Base-by-base conservation (phyloP, 768 basidiomycete species). In the Scleroderma bovista region DNA sequence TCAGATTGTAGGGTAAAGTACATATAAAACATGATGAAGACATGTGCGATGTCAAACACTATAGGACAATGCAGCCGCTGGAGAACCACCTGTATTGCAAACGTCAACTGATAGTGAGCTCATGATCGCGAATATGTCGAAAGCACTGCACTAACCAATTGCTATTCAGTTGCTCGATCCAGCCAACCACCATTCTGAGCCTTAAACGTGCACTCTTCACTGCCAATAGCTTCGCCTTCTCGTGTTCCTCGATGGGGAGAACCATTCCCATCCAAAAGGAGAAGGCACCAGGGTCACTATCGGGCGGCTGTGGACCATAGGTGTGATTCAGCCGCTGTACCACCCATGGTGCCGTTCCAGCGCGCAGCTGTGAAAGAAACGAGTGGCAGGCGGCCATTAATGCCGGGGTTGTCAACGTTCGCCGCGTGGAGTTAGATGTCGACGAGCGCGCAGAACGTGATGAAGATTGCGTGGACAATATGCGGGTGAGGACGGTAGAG, bases 251-350 rank as follows among this genome's bases (percentile, higher is more conserved):
- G 61, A 97, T 91, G 32, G 93, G 88, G 44, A 97, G 80, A 33
- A 95, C 82, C 65, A 81, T 75, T 1, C 88, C 91, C 71, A 95
- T 91, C 88, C 90, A 95, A 67, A 88, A 96, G 31, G 82, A 81
- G 65, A 95, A 93, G 20, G 76, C 70, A 23, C 76, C 76, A 0
- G 84, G 78, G 65, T 92, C 85, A 12, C 51, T 60, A 20, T 72
- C 62, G 6, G 66, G 58, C 1, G 93, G 93, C 75, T 88, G 86
- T 5, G 77, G 71, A 3, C 91, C 91, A 61, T 87, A 88, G 0
- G 84, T 82, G 58, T 78, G 79, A 60, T 88, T 81, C 39, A 96
- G 75, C 43, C 90, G 80, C 60, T 96, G 91, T 2, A 91, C 83
- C 32, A 97, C 84, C 94, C 95, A 97, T 11, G 94, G 95, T 1